Evolutionary conservation across 2,329 filamentous ascomycete species (phyloP), one percentile per base, ranked within the genome.

Genomic region (Penicillium sp.): DNA sequence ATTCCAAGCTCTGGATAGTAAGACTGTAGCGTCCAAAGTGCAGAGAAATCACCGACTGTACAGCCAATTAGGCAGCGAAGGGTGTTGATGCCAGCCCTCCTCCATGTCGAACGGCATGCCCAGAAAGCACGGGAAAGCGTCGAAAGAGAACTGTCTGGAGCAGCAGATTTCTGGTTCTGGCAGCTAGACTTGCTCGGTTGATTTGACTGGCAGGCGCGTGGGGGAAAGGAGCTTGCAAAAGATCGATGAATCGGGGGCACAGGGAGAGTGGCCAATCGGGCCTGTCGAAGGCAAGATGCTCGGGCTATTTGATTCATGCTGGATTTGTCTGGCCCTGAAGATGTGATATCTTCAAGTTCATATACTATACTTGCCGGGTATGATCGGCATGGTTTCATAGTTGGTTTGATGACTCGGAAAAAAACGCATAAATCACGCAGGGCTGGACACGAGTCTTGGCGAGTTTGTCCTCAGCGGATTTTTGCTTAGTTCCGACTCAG

Each of bases 1-100:
- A 83, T 78, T 0, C 81, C 79, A 4, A 83, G 66, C 2, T 77
- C 78, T 0, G 82, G 76, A 52, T 77, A 78, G 43, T 77, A 78
- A 0, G 79, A 71, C 58, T 85, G 83, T 0, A 86, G 74, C 35
- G 79, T 76, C 83, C 83, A 86, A 75, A 86, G 78, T 0, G 81
- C 77, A 1, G 81, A 78, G 60, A 85, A 85, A 66, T 86, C 83
- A n/a, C 83, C 83, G 0, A 74, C 43, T 0, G 83, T 85, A 62
- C 84, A 86, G 7, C 84, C 83, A 2, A 82, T 70, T 1, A 86
- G 75, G 59, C 84, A 86, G 6, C 83, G 81, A 3, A 83, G 67
- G 0, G 84, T 86, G 63, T 86, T 86, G 62, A 86, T 66, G 0
- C 74, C 73, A 0, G 83, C 81, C n/a, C 83, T 73, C 27, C 71